Evolutionary conservation across 495 filamentous ascomycete genomes (phyloP).

Genomic region (Lophium mytilinum): DNA sequence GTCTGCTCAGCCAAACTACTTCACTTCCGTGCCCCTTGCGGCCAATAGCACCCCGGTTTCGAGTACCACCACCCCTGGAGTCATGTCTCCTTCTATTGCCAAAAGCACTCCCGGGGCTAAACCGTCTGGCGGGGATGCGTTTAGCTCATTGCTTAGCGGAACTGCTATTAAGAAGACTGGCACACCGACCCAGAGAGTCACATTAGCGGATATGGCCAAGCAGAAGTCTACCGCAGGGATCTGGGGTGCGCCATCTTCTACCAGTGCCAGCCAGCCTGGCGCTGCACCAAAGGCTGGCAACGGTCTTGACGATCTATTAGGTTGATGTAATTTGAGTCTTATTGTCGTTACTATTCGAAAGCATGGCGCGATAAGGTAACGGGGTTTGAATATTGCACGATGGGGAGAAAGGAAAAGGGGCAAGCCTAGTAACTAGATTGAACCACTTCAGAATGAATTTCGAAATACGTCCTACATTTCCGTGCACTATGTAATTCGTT

Average conservation of each 20-base stretch:
- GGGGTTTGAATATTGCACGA: too few relatives aligned
- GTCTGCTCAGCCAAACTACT: constrained; percentile 82
- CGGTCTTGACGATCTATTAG: constrained; percentile 26
- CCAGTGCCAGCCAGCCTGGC: constrained; percentile 16
- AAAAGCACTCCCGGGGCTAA: constrained; percentile 47
- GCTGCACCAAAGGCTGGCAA: constrained; percentile 30
- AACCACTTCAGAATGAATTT: too few relatives aligned
- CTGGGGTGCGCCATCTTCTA: constrained; percentile 60
- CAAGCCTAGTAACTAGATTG: too few relatives aligned
- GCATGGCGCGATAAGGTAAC: too few relatives aligned
- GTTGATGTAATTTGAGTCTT: constrained; percentile 4
- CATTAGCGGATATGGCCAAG: constrained; percentile 86
- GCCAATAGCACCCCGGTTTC: constrained; percentile 33
- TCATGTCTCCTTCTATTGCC: constrained; percentile 23
- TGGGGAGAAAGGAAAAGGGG: too few relatives aligned
- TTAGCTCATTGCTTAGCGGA: constrained; percentile 75
- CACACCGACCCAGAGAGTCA: constrained; percentile 54
- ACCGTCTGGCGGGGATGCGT: constrained; percentile 65
- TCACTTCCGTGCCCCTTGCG: constrained; percentile 61
- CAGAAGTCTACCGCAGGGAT: constrained; percentile 90
- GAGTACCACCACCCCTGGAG: constrained; percentile 26
- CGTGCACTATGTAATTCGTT: too few relatives aligned
- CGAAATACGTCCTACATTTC: too few relatives aligned
- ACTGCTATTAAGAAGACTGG: constrained; percentile 72
- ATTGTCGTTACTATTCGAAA: too few relatives aligned